Base-by-base conservation (phyloP, 192 early-diverging fungal genomes). In the Backusella macrospora region DNA sequence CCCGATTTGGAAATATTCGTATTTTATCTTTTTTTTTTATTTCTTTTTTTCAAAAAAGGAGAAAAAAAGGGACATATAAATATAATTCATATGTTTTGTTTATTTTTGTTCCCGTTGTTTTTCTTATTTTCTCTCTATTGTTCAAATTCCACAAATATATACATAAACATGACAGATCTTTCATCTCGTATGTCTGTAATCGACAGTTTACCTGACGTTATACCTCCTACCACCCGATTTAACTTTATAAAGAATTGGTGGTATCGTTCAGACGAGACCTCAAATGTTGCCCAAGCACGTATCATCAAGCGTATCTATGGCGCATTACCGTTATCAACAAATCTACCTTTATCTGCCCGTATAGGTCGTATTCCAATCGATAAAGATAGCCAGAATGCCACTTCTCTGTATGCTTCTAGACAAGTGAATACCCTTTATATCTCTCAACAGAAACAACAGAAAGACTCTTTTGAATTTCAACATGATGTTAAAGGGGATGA, bases 231-330 rank as follows among this genome's bases (percentile, higher is more conserved):
- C 2, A 68, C 75, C 18, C 75, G 63, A 37, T 18, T 81, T 5
- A 81, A 81, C 38, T 77, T 81, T 42, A 13, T 81, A 21, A 62
- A 62, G 10, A 76, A 62, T 39, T 84, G 83, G 83, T 82, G 70
- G 74, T 47, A 79, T 1, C 78, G 81, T n/a, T 77, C 78, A 0
- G 81, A 77, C 38, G 63, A 70, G 47, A 80, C 80, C 3, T 77
- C 81, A 10, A 80, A 81, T 73, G 67, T 75, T 14, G 85, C 91
- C 0, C 89, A 93, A 71, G 83, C 82, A 14, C 79, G 84, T 49
- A 73, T 93, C 2, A 80, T 92, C 10, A 78, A 82, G 13, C 82
- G 85, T 21, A 76, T 90, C 16, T 81, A 84, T 67, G 52, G 52
- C 3, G 52, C 52, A 26, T 59, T 59, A 23, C 42, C 67, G 2